Evolutionary conservation across 176 grass and related monocot genomes (phyloP).

Genomic region (Rhipidocladum racemiflorum): DNA sequence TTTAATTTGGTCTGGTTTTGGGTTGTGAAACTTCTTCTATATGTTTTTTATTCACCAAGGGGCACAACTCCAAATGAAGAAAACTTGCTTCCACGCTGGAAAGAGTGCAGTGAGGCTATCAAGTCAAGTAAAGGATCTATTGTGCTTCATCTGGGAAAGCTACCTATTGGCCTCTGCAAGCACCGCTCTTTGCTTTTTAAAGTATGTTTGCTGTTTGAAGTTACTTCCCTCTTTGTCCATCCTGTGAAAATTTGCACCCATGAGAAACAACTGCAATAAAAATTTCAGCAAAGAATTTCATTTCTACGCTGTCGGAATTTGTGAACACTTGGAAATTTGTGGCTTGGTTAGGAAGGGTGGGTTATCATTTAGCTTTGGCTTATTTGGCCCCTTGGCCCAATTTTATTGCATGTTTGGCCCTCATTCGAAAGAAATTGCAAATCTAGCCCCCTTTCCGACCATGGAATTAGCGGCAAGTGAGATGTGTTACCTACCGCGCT

Average conservation of each 20-base stretch:
- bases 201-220: constrained; percentile 38
- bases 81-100: constrained; percentile 67
- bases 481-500: too few relatives aligned
- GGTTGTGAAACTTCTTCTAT: neutral
- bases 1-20: constrained; percentile 2
- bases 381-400: too few relatives aligned
- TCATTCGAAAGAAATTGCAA: too few relatives aligned
- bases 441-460: too few relatives aligned
- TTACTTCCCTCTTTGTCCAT: constrained; percentile 6
- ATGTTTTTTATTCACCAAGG: constrained; percentile 31
- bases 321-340: neutral
- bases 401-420: too few relatives aligned
- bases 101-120: constrained; percentile 53
- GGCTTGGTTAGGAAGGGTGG: too few relatives aligned
- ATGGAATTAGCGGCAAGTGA: too few relatives aligned
- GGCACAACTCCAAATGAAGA: constrained; percentile 67
- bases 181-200: constrained; percentile 92
- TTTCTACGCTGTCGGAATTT: neutral
- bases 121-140: constrained; percentile 69
- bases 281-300: neutral
- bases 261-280: neutral
- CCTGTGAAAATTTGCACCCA: constrained; percentile 17
- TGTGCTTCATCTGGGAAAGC: constrained; percentile 70
- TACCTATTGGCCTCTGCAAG: constrained; percentile 83
- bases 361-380: too few relatives aligned